These are phyloP conservation scores for Gastrodia elata DNA, from an alignment of 106 monocot genomes.

Conservation along the genomic window DNA sequence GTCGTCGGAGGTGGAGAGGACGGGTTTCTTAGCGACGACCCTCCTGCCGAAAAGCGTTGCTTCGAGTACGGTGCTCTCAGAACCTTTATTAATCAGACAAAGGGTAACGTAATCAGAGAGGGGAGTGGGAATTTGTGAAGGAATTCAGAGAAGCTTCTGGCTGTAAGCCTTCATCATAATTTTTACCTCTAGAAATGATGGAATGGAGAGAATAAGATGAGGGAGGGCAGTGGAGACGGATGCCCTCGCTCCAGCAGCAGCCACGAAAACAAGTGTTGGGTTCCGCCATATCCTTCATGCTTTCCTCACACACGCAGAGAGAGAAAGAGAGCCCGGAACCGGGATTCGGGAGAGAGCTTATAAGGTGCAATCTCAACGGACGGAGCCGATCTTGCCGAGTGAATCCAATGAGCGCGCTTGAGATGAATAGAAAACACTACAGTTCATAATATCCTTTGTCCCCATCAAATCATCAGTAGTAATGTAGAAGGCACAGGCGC, in stretches of 20 bases:
- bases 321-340: too few species aligned
- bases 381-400: too few species aligned
- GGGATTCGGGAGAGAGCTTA: too few species aligned
- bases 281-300: conserved; percentile 22
- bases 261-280: conserved; percentile 73
- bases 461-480: too few species aligned
- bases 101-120: not conserved
- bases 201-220: conserved; percentile 56
- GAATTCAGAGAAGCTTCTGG: not conserved
- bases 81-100: conserved; percentile 17
- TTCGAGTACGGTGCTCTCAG: conserved; percentile 80
- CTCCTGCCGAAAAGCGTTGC: conserved; percentile 45
- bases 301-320: too few species aligned
- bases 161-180: not conserved
- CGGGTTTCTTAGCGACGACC: conserved; percentile 87
- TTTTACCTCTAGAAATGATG: conserved; percentile 58
- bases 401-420: too few species aligned
- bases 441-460: too few species aligned
- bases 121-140: not conserved
- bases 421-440: too few species aligned
- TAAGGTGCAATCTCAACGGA: too few species aligned
- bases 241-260: conserved; percentile 65
- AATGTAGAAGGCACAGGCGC: too few species aligned
- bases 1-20: conserved; percentile 79
- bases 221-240: conserved; percentile 68